Percentiles rank a stretch among this genome's conserved stretches.
phyloP scores from a whole-genome alignment of 257 asterid genomes.

The Penstemon eatonii region DNA sequence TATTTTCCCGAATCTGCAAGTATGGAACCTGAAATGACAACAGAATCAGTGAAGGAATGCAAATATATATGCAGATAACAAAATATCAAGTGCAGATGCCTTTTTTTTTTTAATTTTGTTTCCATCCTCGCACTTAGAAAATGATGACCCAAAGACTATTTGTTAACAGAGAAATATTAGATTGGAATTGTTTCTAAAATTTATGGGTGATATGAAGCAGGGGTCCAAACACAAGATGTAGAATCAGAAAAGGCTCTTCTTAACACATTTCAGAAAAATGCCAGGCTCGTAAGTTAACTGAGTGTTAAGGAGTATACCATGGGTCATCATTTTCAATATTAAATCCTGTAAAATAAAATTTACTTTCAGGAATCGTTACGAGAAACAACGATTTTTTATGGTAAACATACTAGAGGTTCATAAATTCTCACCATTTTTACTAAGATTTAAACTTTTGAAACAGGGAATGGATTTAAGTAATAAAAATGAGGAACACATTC shows the following conservation, averaged over 20 bases:
- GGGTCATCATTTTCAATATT: background rate
- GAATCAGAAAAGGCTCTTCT: too few relatives aligned
- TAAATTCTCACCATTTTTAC: background rate
- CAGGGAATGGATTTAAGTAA: background rate
- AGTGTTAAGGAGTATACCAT: background rate
- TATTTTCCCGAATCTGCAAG: conserved; percentile 76
- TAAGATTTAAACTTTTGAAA: background rate
- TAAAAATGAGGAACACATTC: background rate
- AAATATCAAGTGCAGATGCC: background rate
- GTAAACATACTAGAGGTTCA: background rate
- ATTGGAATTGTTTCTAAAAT: too few relatives aligned
- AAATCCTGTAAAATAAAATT: background rate
- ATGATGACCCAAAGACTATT: too few relatives aligned
- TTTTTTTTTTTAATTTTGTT: too few relatives aligned
- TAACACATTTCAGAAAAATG: background rate
- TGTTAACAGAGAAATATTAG: too few relatives aligned
- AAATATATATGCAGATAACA: background rate
- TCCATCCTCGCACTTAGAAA: too few relatives aligned
- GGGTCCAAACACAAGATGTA: too few relatives aligned
- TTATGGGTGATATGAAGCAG: too few relatives aligned
- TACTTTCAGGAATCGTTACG: background rate
- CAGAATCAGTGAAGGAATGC: conserved; percentile 14
- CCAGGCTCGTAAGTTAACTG: background rate
- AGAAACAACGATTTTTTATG: background rate
- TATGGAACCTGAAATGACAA: conserved; percentile 53